A percentile compares a stretch with the other conserved stretches of the same genome.
Evolutionary conservation across 495 filamentous ascomycete species (phyloP).

Genomic region (Podospora conica): DNA sequence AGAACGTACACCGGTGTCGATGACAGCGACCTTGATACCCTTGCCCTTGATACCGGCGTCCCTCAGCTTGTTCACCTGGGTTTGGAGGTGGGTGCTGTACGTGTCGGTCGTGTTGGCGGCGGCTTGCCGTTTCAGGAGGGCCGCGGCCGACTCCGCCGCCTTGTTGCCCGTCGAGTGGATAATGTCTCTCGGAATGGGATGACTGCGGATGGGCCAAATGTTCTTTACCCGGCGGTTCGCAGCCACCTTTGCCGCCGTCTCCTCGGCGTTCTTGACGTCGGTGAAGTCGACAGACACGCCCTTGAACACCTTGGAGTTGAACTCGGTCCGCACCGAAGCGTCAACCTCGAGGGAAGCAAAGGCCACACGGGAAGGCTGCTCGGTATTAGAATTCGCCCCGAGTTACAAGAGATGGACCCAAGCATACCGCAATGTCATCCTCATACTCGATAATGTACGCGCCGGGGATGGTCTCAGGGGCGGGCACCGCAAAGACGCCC

Average conservation of each 20-base stretch:
- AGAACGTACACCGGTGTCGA: conserved; percentile 42
- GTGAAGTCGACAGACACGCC: conserved; percentile 45
- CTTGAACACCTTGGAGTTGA: conserved; percentile 44
- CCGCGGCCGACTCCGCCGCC: conserved; percentile 20
- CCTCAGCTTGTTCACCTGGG: conserved; percentile 44
- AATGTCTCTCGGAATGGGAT: conserved; percentile 38
- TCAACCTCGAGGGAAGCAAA: conserved; percentile 26
- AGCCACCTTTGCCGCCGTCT: conserved; percentile 33
- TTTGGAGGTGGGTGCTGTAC: conserved; percentile 42
- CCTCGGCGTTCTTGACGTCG: conserved; percentile 35
- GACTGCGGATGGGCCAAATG: conserved; percentile 41
- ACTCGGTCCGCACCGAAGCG: conserved; percentile 37
- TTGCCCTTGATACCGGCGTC: conserved; percentile 38
- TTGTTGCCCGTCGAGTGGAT: conserved; percentile 38
- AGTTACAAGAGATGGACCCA: background rate
- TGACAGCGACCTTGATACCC: conserved; percentile 43
- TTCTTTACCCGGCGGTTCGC: conserved; percentile 39
- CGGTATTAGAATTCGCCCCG: background rate
- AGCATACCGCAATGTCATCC: conserved; percentile 34
- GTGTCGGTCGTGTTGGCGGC: conserved; percentile 33
- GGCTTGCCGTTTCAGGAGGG: conserved; percentile 28
- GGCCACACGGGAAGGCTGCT: background rate
- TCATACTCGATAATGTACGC: conserved; percentile 48
- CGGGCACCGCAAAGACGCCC: conserved; percentile 20
- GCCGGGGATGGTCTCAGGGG: conserved; percentile 29